Evolutionary conservation across 352 stramenopile species (phyloP).

Genomic region (Peronospora destructor): DNA sequence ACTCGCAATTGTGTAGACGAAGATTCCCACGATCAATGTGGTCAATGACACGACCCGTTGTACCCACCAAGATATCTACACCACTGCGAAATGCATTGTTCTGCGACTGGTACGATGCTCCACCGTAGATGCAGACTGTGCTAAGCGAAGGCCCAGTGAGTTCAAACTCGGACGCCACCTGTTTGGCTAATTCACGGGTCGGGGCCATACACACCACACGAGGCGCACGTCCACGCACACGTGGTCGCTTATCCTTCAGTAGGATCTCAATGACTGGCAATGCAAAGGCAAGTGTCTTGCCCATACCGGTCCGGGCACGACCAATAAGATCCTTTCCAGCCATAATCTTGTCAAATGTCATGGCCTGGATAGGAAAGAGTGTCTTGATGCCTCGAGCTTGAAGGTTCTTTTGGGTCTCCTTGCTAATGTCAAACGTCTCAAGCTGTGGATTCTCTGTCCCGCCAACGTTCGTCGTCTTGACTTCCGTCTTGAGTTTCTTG

Average conservation of each 20-base stretch:
- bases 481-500: constrained; percentile 41
- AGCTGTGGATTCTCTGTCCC: constrained; percentile 65
- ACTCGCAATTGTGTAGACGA: constrained; percentile 81
- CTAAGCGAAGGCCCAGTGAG: constrained; percentile 60
- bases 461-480: constrained; percentile 35
- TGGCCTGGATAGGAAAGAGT: constrained; percentile 90
- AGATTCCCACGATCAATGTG: constrained; percentile 90
- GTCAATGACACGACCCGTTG: constrained; percentile 89
- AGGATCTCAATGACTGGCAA: constrained; percentile 92
- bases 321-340: constrained; percentile 96
- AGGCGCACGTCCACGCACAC: constrained; percentile 62
- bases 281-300: constrained; percentile 98
- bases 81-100: constrained; percentile 83
- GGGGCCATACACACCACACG: constrained; percentile 95
- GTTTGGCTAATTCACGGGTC: constrained; percentile 95
- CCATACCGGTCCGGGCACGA: constrained; percentile 93
- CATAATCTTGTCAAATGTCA: constrained; percentile 94
- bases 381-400: constrained; percentile 73
- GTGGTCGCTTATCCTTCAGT: constrained; percentile 73
- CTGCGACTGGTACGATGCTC: constrained; percentile 86
- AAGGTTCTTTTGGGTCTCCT: constrained; percentile 54
- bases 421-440: constrained; percentile 59
- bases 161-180: constrained; percentile 92
- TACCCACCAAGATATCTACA: constrained; percentile 91
- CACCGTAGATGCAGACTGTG: constrained; percentile 90